These are phyloP conservation scores for Daldinia grandis DNA, from an alignment of 495 filamentous ascomycete species.

Conservation along the genomic window DNA sequence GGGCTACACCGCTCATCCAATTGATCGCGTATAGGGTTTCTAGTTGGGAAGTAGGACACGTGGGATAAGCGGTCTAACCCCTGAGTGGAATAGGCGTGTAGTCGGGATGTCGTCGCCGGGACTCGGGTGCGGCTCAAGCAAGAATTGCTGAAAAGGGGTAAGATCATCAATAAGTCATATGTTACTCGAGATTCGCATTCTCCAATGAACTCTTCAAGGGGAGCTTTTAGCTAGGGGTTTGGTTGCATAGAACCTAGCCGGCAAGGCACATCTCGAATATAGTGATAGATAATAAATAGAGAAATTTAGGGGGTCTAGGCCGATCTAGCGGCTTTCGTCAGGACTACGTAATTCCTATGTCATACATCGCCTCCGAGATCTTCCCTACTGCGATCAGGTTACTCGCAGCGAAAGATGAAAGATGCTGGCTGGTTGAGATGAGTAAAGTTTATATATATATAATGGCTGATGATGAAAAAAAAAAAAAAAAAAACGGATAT, in stretches of 20 bases:
- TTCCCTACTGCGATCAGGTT: not conserved
- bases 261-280: conserved; percentile 22
- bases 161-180: conserved; percentile 39
- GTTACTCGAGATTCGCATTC: conserved; percentile 27
- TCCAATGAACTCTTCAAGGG: conserved; percentile 30
- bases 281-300: conserved; percentile 22
- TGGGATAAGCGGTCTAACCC: conserved; percentile 35
- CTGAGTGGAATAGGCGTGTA: conserved; percentile 26
- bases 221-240: conserved; percentile 23
- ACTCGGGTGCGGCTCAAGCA: conserved; percentile 41
- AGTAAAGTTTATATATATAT: not conserved
- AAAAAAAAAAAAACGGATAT: not conserved
- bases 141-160: conserved; percentile 32
- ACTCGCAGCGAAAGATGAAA: not conserved
- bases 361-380: not conserved
- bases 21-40: not conserved
- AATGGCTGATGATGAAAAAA: too few species aligned
- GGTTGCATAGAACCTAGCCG: conserved; percentile 31
- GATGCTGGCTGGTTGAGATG: not conserved
- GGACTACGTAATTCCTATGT: conserved; percentile 25
- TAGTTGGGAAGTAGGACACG: conserved; percentile 20
- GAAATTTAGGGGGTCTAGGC: conserved; percentile 26
- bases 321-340: conserved; percentile 25
- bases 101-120: conserved; percentile 38
- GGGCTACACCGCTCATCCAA: conserved; percentile 14